Percentiles rank a stretch among this genome's conserved stretches.
These are phyloP conservation scores for Gentiana dahurica DNA, from an alignment of 257 asterid genomes.

Conservation along the genomic window DNA sequence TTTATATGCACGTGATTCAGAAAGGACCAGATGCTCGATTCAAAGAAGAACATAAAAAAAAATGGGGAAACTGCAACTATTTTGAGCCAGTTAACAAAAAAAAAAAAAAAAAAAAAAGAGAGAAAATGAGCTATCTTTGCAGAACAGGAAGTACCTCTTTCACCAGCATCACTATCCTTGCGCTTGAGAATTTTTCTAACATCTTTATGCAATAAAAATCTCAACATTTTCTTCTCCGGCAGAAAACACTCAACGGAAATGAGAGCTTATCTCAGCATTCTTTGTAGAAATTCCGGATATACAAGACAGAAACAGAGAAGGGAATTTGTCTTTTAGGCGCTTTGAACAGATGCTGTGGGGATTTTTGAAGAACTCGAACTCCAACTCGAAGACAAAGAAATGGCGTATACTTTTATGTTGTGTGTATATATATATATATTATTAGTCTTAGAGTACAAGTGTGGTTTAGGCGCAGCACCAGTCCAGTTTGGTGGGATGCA, in stretches of 20 bases:
- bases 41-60: neutral
- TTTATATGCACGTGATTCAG: neutral
- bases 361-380: too few relatives aligned
- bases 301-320: too few relatives aligned
- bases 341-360: too few relatives aligned
- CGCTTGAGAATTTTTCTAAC: slow-evolving; percentile 81
- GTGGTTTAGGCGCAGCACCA: too few relatives aligned
- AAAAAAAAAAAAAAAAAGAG: neutral
- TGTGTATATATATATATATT: too few relatives aligned
- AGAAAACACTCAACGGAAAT: neutral
- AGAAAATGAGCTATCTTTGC: neutral
- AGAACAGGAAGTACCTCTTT: slow-evolving; percentile 39
- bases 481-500: too few relatives aligned
- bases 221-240: slow-evolving; percentile 29
- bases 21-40: neutral
- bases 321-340: too few relatives aligned
- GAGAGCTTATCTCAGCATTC: neutral
- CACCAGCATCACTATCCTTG: slow-evolving; percentile 94
- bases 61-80: neutral
- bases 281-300: too few relatives aligned
- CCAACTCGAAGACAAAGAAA: too few relatives aligned
- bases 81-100: neutral
- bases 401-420: too few relatives aligned
- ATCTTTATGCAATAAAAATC: slow-evolving; percentile 54
- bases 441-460: too few relatives aligned